A percentile compares a stretch with the other conserved stretches of the same genome.
Conservation (phyloP, 2,329 filamentous ascomycete genomes). For the Fusarium agapanthi region DNA sequence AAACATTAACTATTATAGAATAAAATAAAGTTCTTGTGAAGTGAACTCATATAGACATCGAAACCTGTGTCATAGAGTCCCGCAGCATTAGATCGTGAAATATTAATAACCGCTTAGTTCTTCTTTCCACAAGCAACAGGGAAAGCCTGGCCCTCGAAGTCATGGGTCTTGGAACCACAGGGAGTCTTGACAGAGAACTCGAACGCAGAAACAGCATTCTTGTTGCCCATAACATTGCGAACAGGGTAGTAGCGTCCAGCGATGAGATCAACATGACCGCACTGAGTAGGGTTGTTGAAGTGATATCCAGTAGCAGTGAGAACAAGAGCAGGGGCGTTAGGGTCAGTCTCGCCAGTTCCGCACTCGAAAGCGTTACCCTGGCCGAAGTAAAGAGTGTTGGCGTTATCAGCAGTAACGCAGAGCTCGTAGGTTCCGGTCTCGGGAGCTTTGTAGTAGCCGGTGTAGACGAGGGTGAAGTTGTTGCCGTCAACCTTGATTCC, state of each 20-base stretch:
- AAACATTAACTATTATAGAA: not conserved
- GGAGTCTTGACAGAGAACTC: not conserved
- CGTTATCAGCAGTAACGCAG: conserved; percentile 35
- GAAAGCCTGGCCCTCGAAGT: not conserved
- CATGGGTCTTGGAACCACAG: not conserved
- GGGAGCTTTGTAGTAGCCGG: conserved; percentile 26
- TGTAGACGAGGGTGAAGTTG: conserved; percentile 38
- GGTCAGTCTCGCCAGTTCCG: conserved; percentile 19
- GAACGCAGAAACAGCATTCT: not conserved
- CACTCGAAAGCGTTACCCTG: conserved; percentile 33
- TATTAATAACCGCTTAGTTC: not conserved
- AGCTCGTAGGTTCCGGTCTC: conserved; percentile 28
- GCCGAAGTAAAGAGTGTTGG: conserved; percentile 36
- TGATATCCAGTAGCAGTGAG: conserved; percentile 9
- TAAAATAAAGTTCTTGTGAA: not conserved
- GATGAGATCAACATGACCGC: conserved; percentile 19
- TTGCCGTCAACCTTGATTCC: conserved; percentile 35
- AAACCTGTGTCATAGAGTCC: not conserved
- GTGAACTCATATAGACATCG: not conserved
- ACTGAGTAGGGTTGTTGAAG: conserved; percentile 25
- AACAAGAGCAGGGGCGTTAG: not conserved
- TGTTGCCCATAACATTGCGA: conserved; percentile 34
- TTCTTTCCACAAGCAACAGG: not conserved
- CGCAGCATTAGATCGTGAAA: not conserved
- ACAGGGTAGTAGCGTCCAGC: conserved; percentile 30